Evolutionary conservation across 106 monocot species (phyloP), one percentile per base, ranked within the genome.

Genomic region (Dioscorea alata): DNA sequence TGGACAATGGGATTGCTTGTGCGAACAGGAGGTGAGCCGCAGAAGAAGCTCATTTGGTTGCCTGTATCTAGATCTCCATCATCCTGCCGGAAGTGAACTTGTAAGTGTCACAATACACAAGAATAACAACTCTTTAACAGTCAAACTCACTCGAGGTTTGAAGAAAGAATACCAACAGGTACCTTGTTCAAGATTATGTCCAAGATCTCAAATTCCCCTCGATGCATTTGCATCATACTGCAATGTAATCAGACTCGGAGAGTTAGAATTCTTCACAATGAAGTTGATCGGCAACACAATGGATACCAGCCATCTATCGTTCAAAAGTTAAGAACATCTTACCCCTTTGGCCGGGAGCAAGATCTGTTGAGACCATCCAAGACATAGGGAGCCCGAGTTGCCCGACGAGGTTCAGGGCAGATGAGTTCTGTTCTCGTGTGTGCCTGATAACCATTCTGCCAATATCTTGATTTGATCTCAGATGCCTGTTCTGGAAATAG

Each of bases 11-110:
- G 92, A 60, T 93, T 93, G 67, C 70, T 74, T 3, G 76, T 72
- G 48, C 92, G 92, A n/a, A 81, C 81, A 60, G 92, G 92, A 42
- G 92, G 92, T 12, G 92, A 89, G 18, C 89, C 88, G 25, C 79
- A 84, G 50, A 83, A 81, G 72, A 76, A 89, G 23, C 76, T 82
- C 16, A 33, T 51, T 32, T 80, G 76, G 49, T 49, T 70, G 75
- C 63, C 65, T 14, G 66, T 33, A 48, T 79, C 85, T 2, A 48
- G 32, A 56, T 88, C 87, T 2, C 50, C 22, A 50, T 92, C 92
- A 76, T 88, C 83, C 92, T 92, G 82, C 13, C 4, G 51, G 61
- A 3, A 23, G 60, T 6, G 19, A 56, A 56, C 0, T 2, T 56
- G 0, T 18, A 56, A 56, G n/a, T 18, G 19, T 2, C 19, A 56